Evolutionary conservation across 2,329 filamentous ascomycete genomes (phyloP).

Genomic region (Aureobasidium sp.): DNA sequence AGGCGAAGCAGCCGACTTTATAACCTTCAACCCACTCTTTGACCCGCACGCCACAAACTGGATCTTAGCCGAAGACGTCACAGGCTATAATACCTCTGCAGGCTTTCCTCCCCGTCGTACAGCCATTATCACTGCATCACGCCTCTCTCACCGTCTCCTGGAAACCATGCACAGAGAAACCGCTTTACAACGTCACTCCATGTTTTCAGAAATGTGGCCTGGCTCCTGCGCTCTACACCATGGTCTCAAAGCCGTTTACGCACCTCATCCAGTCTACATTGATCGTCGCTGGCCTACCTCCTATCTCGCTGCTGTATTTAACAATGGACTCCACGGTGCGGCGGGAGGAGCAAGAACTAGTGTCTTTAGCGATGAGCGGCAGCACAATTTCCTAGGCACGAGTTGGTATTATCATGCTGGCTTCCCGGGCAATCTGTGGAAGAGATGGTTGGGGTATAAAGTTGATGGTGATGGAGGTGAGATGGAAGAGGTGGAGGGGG

Average conservation of each 20-base stretch:
- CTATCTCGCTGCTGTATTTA: slow-evolving; percentile 48
- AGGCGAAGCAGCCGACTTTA: slow-evolving; percentile 64
- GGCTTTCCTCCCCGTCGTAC: slow-evolving; percentile 57
- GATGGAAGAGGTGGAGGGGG: slow-evolving; percentile 34
- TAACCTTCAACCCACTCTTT: slow-evolving; percentile 70
- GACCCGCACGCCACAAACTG: slow-evolving; percentile 63
- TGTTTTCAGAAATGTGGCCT: slow-evolving; percentile 76
- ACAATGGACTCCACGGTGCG: slow-evolving; percentile 45
- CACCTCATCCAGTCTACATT: slow-evolving; percentile 49
- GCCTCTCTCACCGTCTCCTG: slow-evolving; percentile 58
- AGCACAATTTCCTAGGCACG: slow-evolving; percentile 45
- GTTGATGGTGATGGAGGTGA: slow-evolving; percentile 43
- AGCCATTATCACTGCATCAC: slow-evolving; percentile 63
- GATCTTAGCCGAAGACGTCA: slow-evolving; percentile 63
- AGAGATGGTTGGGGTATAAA: slow-evolving; percentile 46
- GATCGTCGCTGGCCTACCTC: slow-evolving; percentile 47
- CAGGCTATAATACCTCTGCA: slow-evolving; percentile 52
- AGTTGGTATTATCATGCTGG: slow-evolving; percentile 48
- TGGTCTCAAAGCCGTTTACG: slow-evolving; percentile 67
- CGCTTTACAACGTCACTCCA: slow-evolving; percentile 57
- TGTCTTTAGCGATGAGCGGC: slow-evolving; percentile 42
- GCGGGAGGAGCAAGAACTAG: slow-evolving; percentile 39
- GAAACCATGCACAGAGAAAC: slow-evolving; percentile 69
- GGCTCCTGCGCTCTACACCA: slow-evolving; percentile 63
- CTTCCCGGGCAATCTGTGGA: slow-evolving; percentile 46